These are phyloP conservation scores for Vanderwaltozyma tropicalis DNA, from an alignment of 805 yeast species.

Conservation along the genomic window DNA sequence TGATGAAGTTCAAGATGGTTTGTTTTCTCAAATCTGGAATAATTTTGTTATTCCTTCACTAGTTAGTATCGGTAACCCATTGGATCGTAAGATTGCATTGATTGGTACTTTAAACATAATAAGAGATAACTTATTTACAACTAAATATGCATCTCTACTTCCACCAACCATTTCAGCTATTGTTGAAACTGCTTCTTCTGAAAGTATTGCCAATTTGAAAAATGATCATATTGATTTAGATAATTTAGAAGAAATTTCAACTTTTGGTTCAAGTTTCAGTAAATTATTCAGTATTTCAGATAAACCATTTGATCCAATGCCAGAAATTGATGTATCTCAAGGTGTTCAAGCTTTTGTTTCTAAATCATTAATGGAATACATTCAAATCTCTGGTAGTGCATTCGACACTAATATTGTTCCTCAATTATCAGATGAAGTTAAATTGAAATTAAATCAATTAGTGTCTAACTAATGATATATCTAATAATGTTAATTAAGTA, in stretches of 20 bases:
- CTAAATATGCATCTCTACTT: slow-evolving; percentile 35
- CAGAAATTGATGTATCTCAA: slow-evolving; percentile 32
- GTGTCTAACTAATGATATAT: slow-evolving; percentile 5
- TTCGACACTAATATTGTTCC: slow-evolving; percentile 15
- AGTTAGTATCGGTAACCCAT: slow-evolving; percentile 37
- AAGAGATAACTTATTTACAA: slow-evolving; percentile 30
- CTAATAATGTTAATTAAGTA: too few relatives aligned
- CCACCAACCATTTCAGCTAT: slow-evolving; percentile 36
- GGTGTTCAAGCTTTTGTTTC: slow-evolving; percentile 19
- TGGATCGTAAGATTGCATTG: slow-evolving; percentile 45
- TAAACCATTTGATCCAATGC: slow-evolving; percentile 62
- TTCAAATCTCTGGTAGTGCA: slow-evolving; percentile 10
- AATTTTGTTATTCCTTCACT: slow-evolving; percentile 34
- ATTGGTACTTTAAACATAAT: slow-evolving; percentile 34
- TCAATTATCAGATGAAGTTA: slow-evolving; percentile 21
- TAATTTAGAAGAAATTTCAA: slow-evolving; percentile 58
- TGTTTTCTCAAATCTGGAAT: slow-evolving; percentile 39
- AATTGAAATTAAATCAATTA: slow-evolving; percentile 18
- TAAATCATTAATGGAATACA: slow-evolving; percentile 15
- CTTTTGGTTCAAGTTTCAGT: slow-evolving; percentile 83
- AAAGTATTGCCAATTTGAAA: slow-evolving; percentile 31
- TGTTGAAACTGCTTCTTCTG: slow-evolving; percentile 30
- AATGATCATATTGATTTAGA: slow-evolving; percentile 32
- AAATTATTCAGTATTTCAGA: slow-evolving; percentile 53
- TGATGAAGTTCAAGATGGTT: slow-evolving; percentile 60